Conservation (phyloP, 768 basidiomycete species). For the Albatrellus ellisii region DNA sequence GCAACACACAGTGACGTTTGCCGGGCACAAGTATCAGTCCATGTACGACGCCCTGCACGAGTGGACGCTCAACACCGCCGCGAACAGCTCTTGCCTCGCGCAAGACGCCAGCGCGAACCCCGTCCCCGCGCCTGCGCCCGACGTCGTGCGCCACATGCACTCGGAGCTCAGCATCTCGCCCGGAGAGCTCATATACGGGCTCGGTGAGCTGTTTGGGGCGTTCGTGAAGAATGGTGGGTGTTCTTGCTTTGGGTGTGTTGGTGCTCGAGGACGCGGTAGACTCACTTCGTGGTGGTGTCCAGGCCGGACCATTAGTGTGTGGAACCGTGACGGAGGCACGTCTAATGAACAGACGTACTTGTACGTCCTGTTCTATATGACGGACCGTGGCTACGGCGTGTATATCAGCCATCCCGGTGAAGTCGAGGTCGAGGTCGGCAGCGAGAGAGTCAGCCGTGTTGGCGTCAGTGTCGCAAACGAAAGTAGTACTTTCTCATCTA, state of each 20-base stretch:
- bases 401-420: slow-evolving; percentile 70
- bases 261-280: too few species aligned
- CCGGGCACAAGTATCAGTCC: slow-evolving; percentile 43
- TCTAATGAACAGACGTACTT: slow-evolving; percentile 57
- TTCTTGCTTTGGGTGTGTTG: slow-evolving; percentile 14
- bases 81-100: slow-evolving; percentile 42
- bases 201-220: slow-evolving; percentile 65
- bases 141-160: slow-evolving; percentile 33
- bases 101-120: slow-evolving; percentile 50
- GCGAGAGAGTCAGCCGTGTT: slow-evolving; percentile 51
- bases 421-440: slow-evolving; percentile 61
- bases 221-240: slow-evolving; percentile 64
- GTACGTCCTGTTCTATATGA: slow-evolving; percentile 57
- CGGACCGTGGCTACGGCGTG: slow-evolving; percentile 58
- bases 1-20: slow-evolving; percentile 30
- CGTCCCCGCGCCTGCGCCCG: slow-evolving; percentile 27
- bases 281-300: too few species aligned
- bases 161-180: slow-evolving; percentile 54
- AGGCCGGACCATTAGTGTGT: slow-evolving; percentile 48
- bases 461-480: slow-evolving; percentile 52
- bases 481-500: slow-evolving; percentile 63
- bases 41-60: slow-evolving; percentile 38
- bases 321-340: slow-evolving; percentile 71
- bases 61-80: slow-evolving; percentile 37
- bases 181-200: slow-evolving; percentile 60